phyloP scores from a whole-genome alignment of 768 basidiomycete species.

The Chalciporus pseudorubinellus region DNA sequence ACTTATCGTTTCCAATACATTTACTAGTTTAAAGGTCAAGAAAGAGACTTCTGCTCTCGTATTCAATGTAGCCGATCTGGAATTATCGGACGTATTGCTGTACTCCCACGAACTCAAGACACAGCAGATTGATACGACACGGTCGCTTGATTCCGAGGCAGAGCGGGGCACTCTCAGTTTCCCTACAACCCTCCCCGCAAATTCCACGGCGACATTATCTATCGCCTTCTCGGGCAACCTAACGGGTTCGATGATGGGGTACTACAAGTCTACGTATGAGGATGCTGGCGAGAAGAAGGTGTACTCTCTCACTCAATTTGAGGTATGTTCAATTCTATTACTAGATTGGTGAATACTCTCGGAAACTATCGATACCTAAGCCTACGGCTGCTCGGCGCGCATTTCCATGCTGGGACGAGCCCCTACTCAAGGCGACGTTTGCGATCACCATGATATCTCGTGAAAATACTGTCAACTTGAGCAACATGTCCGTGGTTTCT shows the following conservation, averaged over 20 bases:
- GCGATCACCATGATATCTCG: constrained; percentile 77
- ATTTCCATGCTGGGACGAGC: constrained; percentile 94
- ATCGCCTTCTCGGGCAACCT: constrained; percentile 70
- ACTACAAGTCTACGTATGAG: constrained; percentile 71
- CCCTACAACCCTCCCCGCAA: constrained; percentile 55
- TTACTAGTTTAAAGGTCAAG: constrained; percentile 57
- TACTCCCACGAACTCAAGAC: constrained; percentile 52
- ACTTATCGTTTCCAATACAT: neutral
- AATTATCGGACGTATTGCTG: constrained; percentile 55
- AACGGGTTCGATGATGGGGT: constrained; percentile 74
- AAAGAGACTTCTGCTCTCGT: constrained; percentile 58
- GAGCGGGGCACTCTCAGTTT: constrained; percentile 69
- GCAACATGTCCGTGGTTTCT: constrained; percentile 82
- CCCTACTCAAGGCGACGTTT: constrained; percentile 83
- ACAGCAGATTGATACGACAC: constrained; percentile 44
- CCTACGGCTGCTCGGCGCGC: constrained; percentile 81
- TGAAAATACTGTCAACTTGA: constrained; percentile 68
- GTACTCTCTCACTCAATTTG: constrained; percentile 88
- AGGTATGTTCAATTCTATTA: constrained; percentile 40
- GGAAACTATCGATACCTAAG: constrained; percentile 36
- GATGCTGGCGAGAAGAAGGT: constrained; percentile 60
- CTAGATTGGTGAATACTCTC: neutral
- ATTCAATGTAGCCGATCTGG: constrained; percentile 63
- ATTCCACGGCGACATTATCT: constrained; percentile 67
- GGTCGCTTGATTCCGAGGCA: constrained; percentile 53